Evolutionary conservation across 176 grass and related monocot species (phyloP).

Genomic region (Avena atlantica): DNA sequence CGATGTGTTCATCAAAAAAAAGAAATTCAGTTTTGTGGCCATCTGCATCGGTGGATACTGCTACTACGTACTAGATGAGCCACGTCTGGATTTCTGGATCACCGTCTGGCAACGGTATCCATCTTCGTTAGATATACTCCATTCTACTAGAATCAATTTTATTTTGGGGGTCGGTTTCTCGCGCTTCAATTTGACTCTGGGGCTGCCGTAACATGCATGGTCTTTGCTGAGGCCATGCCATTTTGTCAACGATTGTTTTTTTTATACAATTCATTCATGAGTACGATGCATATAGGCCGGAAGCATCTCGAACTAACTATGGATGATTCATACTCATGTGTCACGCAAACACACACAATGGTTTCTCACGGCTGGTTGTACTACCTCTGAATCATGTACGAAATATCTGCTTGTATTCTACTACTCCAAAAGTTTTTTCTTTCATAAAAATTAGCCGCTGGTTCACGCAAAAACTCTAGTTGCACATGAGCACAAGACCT

Average conservation of each 20-base stretch:
- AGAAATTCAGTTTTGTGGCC: not conserved
- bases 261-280: not conserved
- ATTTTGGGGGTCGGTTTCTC: not conserved
- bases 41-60: not conserved
- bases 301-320: no score
- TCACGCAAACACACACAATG: no score
- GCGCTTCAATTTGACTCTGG: not conserved
- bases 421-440: no score
- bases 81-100: conserved; percentile 2
- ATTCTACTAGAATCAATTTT: not conserved
- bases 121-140: not conserved
- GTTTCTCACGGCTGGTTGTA: no score
- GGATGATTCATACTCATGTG: no score
- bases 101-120: not conserved
- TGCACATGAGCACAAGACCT: no score
- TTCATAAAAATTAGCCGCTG: no score
- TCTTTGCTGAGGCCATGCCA: not conserved
- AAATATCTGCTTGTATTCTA: no score
- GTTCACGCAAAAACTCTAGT: no score
- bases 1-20: no score
- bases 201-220: not conserved
- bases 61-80: conserved; percentile 2
- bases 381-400: no score
- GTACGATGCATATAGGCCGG: not conserved
- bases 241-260: not conserved